phyloP scores from a whole-genome alignment of 2,329 filamentous ascomycete species.

The Gnomoniopsis sp. region DNA sequence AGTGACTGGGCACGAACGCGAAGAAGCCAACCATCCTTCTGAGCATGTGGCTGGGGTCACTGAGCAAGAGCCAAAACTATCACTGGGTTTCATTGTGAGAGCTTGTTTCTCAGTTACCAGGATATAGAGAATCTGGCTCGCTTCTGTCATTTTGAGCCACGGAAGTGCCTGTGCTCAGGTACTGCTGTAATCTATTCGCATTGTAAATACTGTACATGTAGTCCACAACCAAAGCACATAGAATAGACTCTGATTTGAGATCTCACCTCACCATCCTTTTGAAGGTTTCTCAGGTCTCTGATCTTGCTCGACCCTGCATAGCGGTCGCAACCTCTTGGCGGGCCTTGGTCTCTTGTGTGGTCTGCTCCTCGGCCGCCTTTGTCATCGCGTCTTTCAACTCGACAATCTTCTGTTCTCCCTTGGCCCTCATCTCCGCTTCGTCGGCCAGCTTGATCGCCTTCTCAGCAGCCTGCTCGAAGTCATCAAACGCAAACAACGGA shows the following conservation, averaged over 20 bases:
- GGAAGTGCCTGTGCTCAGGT: background rate
- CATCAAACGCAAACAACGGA: conserved; percentile 67
- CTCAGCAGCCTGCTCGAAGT: conserved; percentile 68
- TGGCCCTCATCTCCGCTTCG: background rate
- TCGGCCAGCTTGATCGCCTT: conserved; percentile 53
- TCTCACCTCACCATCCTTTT: background rate
- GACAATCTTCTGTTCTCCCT: background rate
- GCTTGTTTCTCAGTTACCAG: conserved; percentile 17
- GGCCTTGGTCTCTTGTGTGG: background rate
- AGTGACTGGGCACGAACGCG: conserved; percentile 26
- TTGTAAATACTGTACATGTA: background rate
- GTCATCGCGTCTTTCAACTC: background rate
- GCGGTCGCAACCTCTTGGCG: background rate
- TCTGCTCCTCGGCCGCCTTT: background rate
- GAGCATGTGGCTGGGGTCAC: conserved; percentile 17
- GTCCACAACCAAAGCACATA: background rate
- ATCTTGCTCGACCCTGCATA: background rate
- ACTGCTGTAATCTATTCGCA: conserved; percentile 3
- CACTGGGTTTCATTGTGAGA: conserved; percentile 12
- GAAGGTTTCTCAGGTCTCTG: background rate
- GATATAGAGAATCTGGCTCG: background rate
- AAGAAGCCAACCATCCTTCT: conserved; percentile 26
- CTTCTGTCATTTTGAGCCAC: too few species aligned
- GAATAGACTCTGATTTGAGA: background rate
- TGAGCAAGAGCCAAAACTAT: background rate